These are phyloP conservation scores for Oryza rufipogon DNA, from an alignment of 176 grass and related monocot genomes.

Conservation along the genomic window DNA sequence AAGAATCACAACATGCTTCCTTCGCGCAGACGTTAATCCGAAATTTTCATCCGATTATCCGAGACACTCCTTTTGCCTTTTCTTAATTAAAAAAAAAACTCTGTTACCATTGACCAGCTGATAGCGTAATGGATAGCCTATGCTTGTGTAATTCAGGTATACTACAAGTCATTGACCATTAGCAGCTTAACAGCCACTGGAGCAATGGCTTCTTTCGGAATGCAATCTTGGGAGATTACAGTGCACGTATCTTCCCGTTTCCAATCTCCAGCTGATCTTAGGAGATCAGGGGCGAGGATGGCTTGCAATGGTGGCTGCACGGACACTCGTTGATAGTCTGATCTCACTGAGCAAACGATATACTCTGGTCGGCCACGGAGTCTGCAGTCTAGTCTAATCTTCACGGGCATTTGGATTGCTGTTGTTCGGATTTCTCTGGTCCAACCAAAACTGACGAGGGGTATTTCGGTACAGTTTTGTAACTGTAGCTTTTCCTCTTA, in stretches of 20 bases:
- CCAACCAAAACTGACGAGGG: slow-evolving; percentile 23
- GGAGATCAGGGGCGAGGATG: slow-evolving; percentile 18
- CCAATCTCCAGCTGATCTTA: slow-evolving; percentile 30
- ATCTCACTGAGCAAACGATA: slow-evolving; percentile 22
- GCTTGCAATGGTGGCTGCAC: slow-evolving; percentile 6
- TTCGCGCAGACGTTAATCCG: neutral
- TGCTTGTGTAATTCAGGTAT: slow-evolving; percentile 10
- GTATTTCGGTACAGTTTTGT: neutral
- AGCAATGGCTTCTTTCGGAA: neutral
- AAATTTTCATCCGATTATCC: neutral
- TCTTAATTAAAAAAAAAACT: neutral
- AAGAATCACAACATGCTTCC: neutral
- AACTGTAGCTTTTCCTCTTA: neutral
- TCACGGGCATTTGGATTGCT: neutral
- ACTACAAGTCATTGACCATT: neutral
- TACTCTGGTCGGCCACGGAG: neutral
- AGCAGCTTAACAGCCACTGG: slow-evolving; percentile 4
- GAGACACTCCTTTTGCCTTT: neutral
- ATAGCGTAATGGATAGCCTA: slow-evolving; percentile 22
- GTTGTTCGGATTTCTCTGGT: neutral
- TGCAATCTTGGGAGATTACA: neutral
- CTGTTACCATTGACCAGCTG: slow-evolving; percentile 37
- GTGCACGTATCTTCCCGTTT: neutral
- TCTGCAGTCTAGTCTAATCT: neutral
- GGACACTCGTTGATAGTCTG: slow-evolving; percentile 33